Evolutionary conservation across 2,329 filamentous ascomycete genomes (phyloP).

Genomic region (Alternaria arborescens): DNA sequence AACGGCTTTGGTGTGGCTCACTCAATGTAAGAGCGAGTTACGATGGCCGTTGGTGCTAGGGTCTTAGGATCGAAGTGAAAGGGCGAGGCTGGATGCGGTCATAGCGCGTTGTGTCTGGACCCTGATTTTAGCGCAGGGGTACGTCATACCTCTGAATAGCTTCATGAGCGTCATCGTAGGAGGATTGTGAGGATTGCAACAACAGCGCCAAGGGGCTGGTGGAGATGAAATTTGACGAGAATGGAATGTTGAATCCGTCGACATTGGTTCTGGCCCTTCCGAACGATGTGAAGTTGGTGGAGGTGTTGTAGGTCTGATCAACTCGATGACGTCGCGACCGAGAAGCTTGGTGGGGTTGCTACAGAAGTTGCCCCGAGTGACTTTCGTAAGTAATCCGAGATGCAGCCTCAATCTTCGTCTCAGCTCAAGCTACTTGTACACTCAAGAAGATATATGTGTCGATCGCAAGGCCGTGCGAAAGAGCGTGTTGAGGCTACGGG

Average conservation of each 20-base stretch:
- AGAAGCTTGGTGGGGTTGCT: background rate
- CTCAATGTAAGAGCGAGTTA: conserved; percentile 15
- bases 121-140: conserved; percentile 6
- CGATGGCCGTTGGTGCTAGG: conserved; percentile 22
- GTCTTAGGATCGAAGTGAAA: conserved; percentile 11
- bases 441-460: background rate
- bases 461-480: conserved; percentile 8
- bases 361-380: background rate
- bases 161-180: conserved; percentile 23
- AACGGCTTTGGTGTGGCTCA: conserved; percentile 21
- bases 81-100: conserved; percentile 17
- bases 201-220: background rate
- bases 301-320: background rate
- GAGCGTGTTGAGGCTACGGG: background rate
- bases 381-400: background rate
- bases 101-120: conserved; percentile 19
- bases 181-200: conserved; percentile 1
- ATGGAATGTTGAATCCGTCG: background rate
- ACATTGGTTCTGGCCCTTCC: background rate
- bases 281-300: background rate
- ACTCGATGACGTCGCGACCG: background rate
- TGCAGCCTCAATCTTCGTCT: background rate
- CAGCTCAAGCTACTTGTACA: background rate
- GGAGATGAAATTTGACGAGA: conserved; percentile 1
- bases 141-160: conserved; percentile 34